Evolutionary conservation across 176 grass and related monocot genomes (phyloP).

Genomic region (Ampelocalamus luodianensis): DNA sequence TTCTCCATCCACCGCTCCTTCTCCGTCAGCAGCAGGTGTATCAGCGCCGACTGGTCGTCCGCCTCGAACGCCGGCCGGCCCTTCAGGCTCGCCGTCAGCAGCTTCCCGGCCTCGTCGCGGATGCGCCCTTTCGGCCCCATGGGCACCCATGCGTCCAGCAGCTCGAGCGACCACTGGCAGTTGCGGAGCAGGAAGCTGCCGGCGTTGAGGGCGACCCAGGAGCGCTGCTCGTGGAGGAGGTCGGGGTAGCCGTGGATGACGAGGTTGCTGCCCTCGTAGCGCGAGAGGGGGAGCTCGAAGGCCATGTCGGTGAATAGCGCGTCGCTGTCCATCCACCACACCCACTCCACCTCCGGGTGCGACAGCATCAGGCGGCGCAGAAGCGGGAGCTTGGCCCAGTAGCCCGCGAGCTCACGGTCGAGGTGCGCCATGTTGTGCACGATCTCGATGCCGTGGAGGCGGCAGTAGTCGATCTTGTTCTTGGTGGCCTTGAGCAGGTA

Average conservation of each 20-base stretch:
- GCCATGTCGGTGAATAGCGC: conserved; percentile 76
- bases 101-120: conserved; percentile 50
- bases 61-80: conserved; percentile 61
- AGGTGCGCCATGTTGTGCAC: conserved; percentile 51
- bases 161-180: conserved; percentile 80
- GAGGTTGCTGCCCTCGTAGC: conserved; percentile 55
- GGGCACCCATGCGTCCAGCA: conserved; percentile 66
- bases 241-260: conserved; percentile 55
- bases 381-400: conserved; percentile 65
- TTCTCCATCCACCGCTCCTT: conserved; percentile 57
- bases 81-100: conserved; percentile 51
- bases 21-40: conserved; percentile 58
- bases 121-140: conserved; percentile 58
- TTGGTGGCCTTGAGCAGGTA: conserved; percentile 64
- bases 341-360: conserved; percentile 78
- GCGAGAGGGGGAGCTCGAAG: conserved; percentile 58
- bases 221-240: conserved; percentile 48
- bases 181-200: conserved; percentile 69
- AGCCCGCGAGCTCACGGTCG: conserved; percentile 47
- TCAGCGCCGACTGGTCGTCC: conserved; percentile 75
- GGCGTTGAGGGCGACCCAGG: conserved; percentile 61
- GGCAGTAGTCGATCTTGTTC: conserved; percentile 77
- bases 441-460: conserved; percentile 66
- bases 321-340: conserved; percentile 78
- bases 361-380: conserved; percentile 66